Evolutionary conservation across 2,329 filamentous ascomycete species (phyloP), one percentile per base, ranked within the genome.

Genomic region (Trichoderma sp.): DNA sequence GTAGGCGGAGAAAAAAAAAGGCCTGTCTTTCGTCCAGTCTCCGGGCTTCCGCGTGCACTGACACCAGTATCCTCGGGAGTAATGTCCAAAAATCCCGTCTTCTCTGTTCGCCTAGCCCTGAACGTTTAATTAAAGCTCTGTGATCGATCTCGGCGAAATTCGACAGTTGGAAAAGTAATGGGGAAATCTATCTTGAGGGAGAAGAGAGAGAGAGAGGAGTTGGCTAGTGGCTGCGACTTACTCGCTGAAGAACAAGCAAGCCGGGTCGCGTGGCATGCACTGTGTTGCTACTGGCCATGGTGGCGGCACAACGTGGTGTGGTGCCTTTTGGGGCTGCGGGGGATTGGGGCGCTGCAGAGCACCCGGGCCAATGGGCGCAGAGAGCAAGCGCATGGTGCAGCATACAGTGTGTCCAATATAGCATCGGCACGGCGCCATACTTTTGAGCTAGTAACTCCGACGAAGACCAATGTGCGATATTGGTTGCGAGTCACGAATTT

Each of bases 41-140:
- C 59, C 49, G 49, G 60, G 21, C 32, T 64, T 65, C 61, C 61
- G 61, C 52, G 61, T 56, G 52, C 61, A 32, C 61, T 43, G 18
- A 46, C 32, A 26, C n/a, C 16, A 56, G 21, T 18, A 30, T 18
- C 43, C 51, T 65, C 26, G 24, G 24, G n/a, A 32, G 18, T 21
- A 34, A 24, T 8, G 24, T n/a, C 5, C n/a, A 65, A 32, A 11
- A 13, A 13, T 46, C 16, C 16, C 52, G 51, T 24, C 26, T 65
- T 18, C 7, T 55, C 21, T 49, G 8, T 49, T 49, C 46, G 11
- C n/a, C 11, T 24, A 49, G 46, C n/a, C n/a, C 11, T 49, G 34
- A 46, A 26, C 37, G 51, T 24, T 14, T 65, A 11, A 7, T 65
- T 65, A 26, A 26, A 46, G 16, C 21, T 43, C 26, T 54, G 26